These are phyloP conservation scores for Collybia nuda DNA, from an alignment of 768 basidiomycete species.

Conservation along the genomic window DNA sequence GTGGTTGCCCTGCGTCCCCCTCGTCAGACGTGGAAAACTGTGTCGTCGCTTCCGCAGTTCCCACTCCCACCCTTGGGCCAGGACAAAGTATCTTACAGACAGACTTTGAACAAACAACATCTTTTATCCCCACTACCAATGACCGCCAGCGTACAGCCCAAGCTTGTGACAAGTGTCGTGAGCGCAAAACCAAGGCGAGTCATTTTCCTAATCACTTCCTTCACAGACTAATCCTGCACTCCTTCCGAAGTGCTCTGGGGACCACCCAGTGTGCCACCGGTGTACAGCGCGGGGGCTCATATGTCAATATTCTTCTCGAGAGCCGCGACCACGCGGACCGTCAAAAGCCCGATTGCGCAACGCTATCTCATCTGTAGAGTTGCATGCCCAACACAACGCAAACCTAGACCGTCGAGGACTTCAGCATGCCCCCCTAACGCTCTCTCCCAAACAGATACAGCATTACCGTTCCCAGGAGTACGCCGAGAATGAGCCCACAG, in stretches of 20 bases:
- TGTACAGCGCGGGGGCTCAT: constrained; percentile 48
- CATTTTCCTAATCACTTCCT: not conserved
- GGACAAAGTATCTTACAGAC: constrained; percentile 5
- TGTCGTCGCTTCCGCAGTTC: constrained; percentile 2
- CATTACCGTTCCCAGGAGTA: constrained; percentile 3
- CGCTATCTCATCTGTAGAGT: constrained; percentile 22
- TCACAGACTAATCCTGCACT: not conserved
- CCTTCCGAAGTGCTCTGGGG: constrained; percentile 51
- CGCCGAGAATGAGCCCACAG: constrained; percentile 1
- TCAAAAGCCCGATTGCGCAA: constrained; percentile 27
- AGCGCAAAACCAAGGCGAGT: constrained; percentile 57
- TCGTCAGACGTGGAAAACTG: constrained; percentile 3
- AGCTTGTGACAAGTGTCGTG: constrained; percentile 58
- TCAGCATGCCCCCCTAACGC: not conserved
- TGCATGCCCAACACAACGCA: constrained; percentile 12
- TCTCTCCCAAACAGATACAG: not conserved
- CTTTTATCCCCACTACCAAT: constrained; percentile 12
- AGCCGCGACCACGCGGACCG: constrained; percentile 32
- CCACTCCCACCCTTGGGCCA: constrained; percentile 6
- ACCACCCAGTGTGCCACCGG: constrained; percentile 50
- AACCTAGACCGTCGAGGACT: constrained; percentile 7
- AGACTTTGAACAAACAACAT: too few relatives aligned
- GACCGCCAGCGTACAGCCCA: constrained; percentile 46
- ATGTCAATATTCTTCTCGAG: constrained; percentile 48
- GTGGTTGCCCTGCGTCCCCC: constrained; percentile 6